phyloP scores from a whole-genome alignment of 108 stramenopile species.

The Cylindrotheca closterium region DNA sequence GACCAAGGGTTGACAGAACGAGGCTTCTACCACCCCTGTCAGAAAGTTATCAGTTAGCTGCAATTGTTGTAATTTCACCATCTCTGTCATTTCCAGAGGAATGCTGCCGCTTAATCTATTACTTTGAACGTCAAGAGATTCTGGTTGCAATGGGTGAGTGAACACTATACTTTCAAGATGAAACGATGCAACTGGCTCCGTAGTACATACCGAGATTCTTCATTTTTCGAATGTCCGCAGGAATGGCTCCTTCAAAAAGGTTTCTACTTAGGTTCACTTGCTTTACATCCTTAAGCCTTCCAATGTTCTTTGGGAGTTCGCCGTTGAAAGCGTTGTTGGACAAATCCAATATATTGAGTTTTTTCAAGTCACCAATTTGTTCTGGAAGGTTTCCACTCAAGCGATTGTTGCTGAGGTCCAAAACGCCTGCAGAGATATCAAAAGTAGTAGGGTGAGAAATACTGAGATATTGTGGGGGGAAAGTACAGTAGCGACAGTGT shows the following conservation, averaged over 20 bases:
- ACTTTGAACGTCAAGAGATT: slow-evolving; percentile 16
- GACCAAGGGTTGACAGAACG: slow-evolving; percentile 2
- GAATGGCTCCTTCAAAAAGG: slow-evolving; percentile 31
- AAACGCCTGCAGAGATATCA: not conserved
- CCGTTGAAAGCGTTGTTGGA: not conserved
- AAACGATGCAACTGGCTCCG: too few relatives aligned
- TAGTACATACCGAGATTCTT: not conserved
- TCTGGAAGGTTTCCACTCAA: not conserved
- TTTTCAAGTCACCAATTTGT: not conserved
- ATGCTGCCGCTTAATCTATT: slow-evolving; percentile 55
- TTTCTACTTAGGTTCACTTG: slow-evolving; percentile 42
- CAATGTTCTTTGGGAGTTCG: slow-evolving; percentile 19
- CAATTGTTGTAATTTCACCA: slow-evolving; percentile 29
- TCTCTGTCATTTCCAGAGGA: slow-evolving; percentile 42
- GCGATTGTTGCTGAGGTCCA: not conserved
- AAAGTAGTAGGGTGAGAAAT: slow-evolving; percentile 2
- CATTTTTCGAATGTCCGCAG: slow-evolving; percentile 30
- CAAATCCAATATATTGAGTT: not conserved
- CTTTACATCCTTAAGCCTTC: not conserved
- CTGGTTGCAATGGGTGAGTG: too few relatives aligned
- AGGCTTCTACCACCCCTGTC: slow-evolving; percentile 42
- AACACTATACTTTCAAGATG: too few relatives aligned
- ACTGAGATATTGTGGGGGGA: slow-evolving; percentile 30
- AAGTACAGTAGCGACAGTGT: too few relatives aligned
- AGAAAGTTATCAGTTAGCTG: slow-evolving; percentile 40